These are phyloP conservation scores for Botrytis cinerea DNA, from an alignment of 2,329 filamentous ascomycete genomes.

Conservation along the genomic window DNA sequence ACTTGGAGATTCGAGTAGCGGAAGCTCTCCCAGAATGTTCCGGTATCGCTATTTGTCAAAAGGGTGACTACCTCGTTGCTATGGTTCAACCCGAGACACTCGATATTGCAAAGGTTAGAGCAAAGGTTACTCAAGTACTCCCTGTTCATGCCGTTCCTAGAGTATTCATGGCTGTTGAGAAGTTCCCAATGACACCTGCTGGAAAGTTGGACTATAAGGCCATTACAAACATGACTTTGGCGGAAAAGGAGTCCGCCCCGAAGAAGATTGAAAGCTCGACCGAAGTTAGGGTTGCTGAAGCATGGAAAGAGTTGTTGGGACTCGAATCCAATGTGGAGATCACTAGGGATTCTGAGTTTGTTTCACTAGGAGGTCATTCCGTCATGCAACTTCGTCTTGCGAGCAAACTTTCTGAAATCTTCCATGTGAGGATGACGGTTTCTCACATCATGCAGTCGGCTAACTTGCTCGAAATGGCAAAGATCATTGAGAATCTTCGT, in stretches of 20 bases:
- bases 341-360: constrained; percentile 33
- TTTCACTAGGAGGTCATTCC: constrained; percentile 40
- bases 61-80: constrained; percentile 39
- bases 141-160: constrained; percentile 39
- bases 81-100: constrained; percentile 36
- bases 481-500: constrained; percentile 9
- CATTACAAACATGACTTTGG: constrained; percentile 25
- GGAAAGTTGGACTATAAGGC: constrained; percentile 43
- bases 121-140: constrained; percentile 27
- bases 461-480: constrained; percentile 17
- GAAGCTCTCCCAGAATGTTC: constrained; percentile 24
- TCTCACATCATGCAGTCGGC: constrained; percentile 29
- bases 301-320: constrained; percentile 29
- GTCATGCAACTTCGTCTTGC: constrained; percentile 36
- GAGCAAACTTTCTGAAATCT: constrained; percentile 23
- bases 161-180: constrained; percentile 33
- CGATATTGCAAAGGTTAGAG: constrained; percentile 1
- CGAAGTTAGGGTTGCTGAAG: constrained; percentile 21
- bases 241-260: background rate
- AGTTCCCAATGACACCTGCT: constrained; percentile 40
- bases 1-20: constrained; percentile 42
- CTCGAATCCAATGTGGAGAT: constrained; percentile 24
- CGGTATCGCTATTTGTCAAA: constrained; percentile 37
- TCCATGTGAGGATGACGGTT: constrained; percentile 27
- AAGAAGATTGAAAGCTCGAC: constrained; percentile 6